phyloP scores from a whole-genome alignment of 2,329 filamentous ascomycete species.

The Cytospora leucostoma region DNA sequence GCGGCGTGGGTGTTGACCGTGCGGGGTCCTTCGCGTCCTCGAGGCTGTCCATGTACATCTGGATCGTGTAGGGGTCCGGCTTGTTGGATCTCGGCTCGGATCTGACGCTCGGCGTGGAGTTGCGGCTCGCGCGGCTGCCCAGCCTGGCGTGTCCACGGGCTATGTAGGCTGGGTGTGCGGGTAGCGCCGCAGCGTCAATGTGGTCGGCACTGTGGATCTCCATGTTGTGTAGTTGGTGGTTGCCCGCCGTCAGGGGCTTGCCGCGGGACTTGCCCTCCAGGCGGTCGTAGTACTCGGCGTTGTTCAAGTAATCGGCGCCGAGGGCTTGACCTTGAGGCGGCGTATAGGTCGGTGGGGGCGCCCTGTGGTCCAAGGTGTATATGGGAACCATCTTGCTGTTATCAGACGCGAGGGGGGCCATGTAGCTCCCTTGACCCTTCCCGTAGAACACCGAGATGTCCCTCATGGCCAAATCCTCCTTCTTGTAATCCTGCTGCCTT shows the following conservation, averaged over 20 bases:
- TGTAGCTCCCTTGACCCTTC: slow-evolving; percentile 27
- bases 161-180: slow-evolving; percentile 53
- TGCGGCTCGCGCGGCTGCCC: slow-evolving; percentile 28
- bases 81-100: slow-evolving; percentile 18
- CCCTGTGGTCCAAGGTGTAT: slow-evolving; percentile 13
- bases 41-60: slow-evolving; percentile 39
- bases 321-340: not conserved
- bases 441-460: slow-evolving; percentile 12
- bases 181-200: slow-evolving; percentile 38
- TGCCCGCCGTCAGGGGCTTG: slow-evolving; percentile 13
- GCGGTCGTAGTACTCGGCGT: slow-evolving; percentile 45
- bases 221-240: not conserved
- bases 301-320: slow-evolving; percentile 32
- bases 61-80: slow-evolving; percentile 39
- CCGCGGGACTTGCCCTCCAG: slow-evolving; percentile 35
- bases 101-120: not conserved
- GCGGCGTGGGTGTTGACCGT: slow-evolving; percentile 29
- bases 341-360: not conserved
- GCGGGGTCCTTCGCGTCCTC: slow-evolving; percentile 31
- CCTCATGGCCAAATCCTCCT: slow-evolving; percentile 31
- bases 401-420: slow-evolving; percentile 32
- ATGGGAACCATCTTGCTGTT: slow-evolving; percentile 22
- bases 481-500: slow-evolving; percentile 41
- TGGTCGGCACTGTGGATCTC: slow-evolving; percentile 5
- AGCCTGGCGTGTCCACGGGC: slow-evolving; percentile 37